A percentile compares a stretch with the other conserved stretches of the same genome.
These are phyloP conservation scores for Syzygium grande DNA, from an alignment of 345 rosid species.

Conservation along the genomic window DNA sequence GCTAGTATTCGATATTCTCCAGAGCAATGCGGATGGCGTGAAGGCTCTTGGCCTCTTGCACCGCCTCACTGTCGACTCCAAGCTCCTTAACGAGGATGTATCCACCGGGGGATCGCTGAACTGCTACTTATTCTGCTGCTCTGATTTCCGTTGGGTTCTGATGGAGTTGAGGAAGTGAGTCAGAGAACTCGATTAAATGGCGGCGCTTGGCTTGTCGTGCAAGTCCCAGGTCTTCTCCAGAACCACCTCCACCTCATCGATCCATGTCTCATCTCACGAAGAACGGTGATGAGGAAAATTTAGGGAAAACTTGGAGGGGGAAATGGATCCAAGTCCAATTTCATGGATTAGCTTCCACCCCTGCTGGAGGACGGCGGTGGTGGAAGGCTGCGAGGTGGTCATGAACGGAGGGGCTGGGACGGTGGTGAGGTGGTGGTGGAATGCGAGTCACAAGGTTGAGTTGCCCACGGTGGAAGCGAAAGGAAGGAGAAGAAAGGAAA, in stretches of 20 bases:
- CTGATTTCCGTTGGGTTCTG: conserved; percentile 19
- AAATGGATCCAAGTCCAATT: background rate
- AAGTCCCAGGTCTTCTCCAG: conserved; percentile 91
- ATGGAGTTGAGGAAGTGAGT: conserved; percentile 70
- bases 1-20: conserved; percentile 93
- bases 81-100: conserved; percentile 72
- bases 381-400: background rate
- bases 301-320: background rate
- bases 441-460: background rate
- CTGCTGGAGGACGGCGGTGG: background rate
- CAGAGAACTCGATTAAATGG: conserved; percentile 70
- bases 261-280: conserved; percentile 67
- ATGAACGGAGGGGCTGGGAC: too few species aligned
- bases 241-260: conserved; percentile 68
- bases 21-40: conserved; percentile 74
- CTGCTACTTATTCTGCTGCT: background rate
- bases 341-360: conserved; percentile 10
- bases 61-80: conserved; percentile 40
- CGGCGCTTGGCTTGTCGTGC: conserved; percentile 91
- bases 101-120: conserved; percentile 25
- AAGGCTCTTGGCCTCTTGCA: conserved; percentile 82
- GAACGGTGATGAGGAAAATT: background rate
- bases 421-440: background rate
- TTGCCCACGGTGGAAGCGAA: background rate
- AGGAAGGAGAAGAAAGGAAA: background rate